Conservation (phyloP, 139 green algal genomes). For the Coccomyxa sp. region DNA sequence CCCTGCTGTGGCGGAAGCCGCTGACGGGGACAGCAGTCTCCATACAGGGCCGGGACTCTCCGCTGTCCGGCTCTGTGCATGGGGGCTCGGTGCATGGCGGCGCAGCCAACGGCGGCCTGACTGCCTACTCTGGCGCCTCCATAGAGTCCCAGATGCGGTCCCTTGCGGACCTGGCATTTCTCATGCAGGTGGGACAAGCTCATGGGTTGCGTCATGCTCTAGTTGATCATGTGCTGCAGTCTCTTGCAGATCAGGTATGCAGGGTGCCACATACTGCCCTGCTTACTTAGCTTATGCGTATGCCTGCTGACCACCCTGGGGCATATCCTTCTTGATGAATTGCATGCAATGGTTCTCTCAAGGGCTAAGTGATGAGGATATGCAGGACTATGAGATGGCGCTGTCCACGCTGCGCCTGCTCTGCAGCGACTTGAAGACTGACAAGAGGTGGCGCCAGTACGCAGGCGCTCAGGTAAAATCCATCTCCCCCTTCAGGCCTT, state of each 20-base stretch:
- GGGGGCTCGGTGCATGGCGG: not conserved
- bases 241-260: too few species aligned
- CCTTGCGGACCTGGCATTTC: conserved; percentile 78
- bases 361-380: not conserved
- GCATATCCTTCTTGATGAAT: too few species aligned
- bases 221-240: too few species aligned
- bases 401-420: conserved; percentile 75
- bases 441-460: conserved; percentile 71
- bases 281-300: too few species aligned
- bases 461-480: conserved; percentile 79
- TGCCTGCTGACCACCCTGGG: too few species aligned
- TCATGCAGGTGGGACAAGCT: conserved; percentile 53
- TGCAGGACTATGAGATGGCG: conserved; percentile 73
- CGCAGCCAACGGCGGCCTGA: not conserved
- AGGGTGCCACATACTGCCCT: too few species aligned
- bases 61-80: not conserved
- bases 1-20: conserved; percentile 54
- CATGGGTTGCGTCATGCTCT: too few species aligned
- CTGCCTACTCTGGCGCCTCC: conserved; percentile 7
- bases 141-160: conserved; percentile 78
- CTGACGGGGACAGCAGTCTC: not conserved
- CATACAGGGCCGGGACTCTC: not conserved
- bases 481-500: too few species aligned
- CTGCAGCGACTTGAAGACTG: conserved; percentile 49
- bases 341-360: too few species aligned